phyloP scores from a whole-genome alignment of 75 land plant genomes.

The Pinus tabuliformis region DNA sequence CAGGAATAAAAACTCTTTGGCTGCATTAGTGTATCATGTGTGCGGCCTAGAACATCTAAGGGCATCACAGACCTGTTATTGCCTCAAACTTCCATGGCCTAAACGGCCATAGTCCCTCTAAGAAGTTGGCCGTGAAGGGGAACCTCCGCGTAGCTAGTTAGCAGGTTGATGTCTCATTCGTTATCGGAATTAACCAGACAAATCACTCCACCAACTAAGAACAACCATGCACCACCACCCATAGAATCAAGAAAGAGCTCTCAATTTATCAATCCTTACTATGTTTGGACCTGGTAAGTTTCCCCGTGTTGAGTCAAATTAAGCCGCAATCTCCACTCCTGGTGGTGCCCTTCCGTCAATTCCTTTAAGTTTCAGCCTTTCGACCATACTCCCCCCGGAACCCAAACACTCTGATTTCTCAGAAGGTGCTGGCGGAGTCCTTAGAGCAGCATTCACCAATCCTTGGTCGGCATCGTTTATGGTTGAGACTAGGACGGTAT shows the following conservation, averaged over 20 bases:
- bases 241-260: conserved; percentile 31
- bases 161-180: conserved; percentile 66
- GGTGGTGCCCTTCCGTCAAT: conserved; percentile 33
- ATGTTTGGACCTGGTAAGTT: conserved; percentile 29
- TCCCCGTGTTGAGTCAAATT: conserved; percentile 29
- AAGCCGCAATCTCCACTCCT: conserved; percentile 30
- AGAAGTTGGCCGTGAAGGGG: conserved; percentile 18
- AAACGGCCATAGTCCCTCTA: conserved; percentile 39
- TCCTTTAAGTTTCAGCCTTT: conserved; percentile 39
- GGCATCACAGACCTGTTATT: conserved; percentile 52
- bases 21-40: background rate
- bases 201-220: conserved; percentile 45
- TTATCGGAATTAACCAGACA: conserved; percentile 60
- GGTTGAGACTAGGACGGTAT: too few species aligned
- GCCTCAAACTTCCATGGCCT: conserved; percentile 52
- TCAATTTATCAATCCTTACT: conserved; percentile 31
- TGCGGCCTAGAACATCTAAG: conserved; percentile 22
- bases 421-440: conserved; percentile 21
- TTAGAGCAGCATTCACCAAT: conserved; percentile 23
- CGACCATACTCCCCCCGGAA: conserved; percentile 31
- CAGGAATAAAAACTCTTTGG: background rate
- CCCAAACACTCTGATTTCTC: conserved; percentile 28
- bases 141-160: conserved; percentile 46
- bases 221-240: conserved; percentile 27
- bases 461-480: conserved; percentile 29